Conservation (phyloP, 139 green algal genomes). For the Tetraselmis chui region DNA sequence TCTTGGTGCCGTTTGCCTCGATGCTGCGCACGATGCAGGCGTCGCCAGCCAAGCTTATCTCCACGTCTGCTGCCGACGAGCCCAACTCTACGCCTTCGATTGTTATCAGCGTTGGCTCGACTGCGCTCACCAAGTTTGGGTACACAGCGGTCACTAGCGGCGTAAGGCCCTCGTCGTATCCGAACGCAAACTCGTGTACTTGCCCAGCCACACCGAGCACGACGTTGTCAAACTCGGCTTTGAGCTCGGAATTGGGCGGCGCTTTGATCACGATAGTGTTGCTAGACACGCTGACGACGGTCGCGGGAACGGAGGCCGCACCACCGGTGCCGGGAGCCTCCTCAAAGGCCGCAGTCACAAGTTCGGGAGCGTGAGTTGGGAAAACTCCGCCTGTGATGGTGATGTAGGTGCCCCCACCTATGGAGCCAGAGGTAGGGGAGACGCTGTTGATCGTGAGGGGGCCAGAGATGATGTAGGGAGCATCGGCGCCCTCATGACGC, state of each 20-base stretch:
- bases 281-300: not conserved
- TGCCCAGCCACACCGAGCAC: not conserved
- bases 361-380: not conserved
- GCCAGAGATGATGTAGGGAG: not conserved
- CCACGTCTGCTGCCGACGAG: not conserved
- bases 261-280: not conserved
- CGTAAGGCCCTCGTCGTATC: not conserved
- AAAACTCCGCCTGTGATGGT: not conserved
- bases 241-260: not conserved
- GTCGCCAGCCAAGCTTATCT: not conserved
- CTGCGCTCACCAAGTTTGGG: not conserved
- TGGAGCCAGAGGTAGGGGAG: not conserved
- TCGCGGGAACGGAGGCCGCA: not conserved
- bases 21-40: not conserved
- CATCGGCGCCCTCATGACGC: not conserved
- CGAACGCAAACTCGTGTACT: not conserved
- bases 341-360: not conserved
- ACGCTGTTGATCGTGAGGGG: not conserved
- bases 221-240: not conserved
- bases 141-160: not conserved
- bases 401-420: not conserved
- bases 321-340: not conserved
- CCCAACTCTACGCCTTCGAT: not conserved
- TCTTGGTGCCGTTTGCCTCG: not conserved
- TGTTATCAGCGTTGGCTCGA: not conserved